Conservation (phyloP, 2,329 filamentous ascomycete species). For the Pseudopithomyces chartarum region DNA sequence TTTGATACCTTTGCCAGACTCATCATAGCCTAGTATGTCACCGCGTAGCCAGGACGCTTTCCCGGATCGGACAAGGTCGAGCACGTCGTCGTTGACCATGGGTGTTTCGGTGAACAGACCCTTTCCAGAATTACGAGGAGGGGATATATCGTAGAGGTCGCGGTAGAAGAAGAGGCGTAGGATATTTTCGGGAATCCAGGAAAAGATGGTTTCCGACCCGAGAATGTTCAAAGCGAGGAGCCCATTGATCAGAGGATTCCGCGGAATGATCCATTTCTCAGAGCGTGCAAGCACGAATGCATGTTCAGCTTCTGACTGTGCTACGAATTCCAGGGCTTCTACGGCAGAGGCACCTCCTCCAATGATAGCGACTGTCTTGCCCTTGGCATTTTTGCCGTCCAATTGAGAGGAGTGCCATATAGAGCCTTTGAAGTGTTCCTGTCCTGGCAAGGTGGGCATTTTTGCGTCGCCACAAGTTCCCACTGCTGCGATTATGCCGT, state of each 20-base stretch:
- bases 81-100: slow-evolving; percentile 84
- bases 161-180: slow-evolving; percentile 82
- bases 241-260: slow-evolving; percentile 75
- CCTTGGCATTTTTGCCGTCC: slow-evolving; percentile 72
- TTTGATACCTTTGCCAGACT: slow-evolving; percentile 66
- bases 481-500: slow-evolving; percentile 77
- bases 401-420: slow-evolving; percentile 78
- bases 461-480: slow-evolving; percentile 82
- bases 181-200: slow-evolving; percentile 77
- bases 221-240: slow-evolving; percentile 79
- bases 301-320: slow-evolving; percentile 67
- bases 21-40: slow-evolving; percentile 71
- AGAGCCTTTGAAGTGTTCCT: slow-evolving; percentile 72
- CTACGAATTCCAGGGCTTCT: slow-evolving; percentile 80
- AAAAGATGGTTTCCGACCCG: slow-evolving; percentile 75
- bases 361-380: slow-evolving; percentile 76
- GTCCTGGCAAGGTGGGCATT: slow-evolving; percentile 71
- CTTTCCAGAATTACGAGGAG: slow-evolving; percentile 57
- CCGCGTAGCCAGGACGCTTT: slow-evolving; percentile 80
- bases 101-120: slow-evolving; percentile 84
- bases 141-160: slow-evolving; percentile 75
- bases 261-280: slow-evolving; percentile 87
- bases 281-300: slow-evolving; percentile 75
- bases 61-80: slow-evolving; percentile 73
- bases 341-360: slow-evolving; percentile 82